Base-by-base conservation (phyloP, 2,329 filamentous ascomycete species). In the Botrytis paeoniae region DNA sequence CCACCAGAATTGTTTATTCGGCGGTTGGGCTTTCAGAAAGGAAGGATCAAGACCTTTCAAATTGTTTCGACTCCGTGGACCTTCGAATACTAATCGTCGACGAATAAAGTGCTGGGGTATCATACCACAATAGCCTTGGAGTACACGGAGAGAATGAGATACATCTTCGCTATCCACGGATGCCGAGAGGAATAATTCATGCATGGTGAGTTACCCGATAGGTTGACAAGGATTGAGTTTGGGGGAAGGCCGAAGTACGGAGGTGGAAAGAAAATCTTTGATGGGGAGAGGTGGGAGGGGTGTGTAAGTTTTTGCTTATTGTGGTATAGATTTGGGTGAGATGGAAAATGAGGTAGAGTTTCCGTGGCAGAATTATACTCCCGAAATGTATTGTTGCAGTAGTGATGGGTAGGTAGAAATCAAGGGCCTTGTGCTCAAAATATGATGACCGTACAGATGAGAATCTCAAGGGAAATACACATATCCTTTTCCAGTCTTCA, bases 181-280 rank as follows among this genome's bases (percentile, higher is more conserved):
- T 16, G 86, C 85, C 6, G 87, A 87, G 73, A 90, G 83, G 77
- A 89, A 90, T 29, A 90, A 81, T 80, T 90, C 88, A 78, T 89
- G 86, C 87, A 89, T 89, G 57, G 29, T 76, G 70, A 39, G 43
- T n/a, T n/a, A 54, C 48, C 48, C 48, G 8, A 6, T 9, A 57
- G 51, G 51, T 39, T 63, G 64, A 48, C 57, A 57, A n/a, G 64
- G 71, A 54, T 62, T 62, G 70, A n/a, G 32, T 37, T 59, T 70
- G 57, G 43, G 64, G 65, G 51, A 57, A 39, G 45, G 65, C 62
- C 51, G 62, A 72, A 57, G 65, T 60, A 45, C 62, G 70, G 51
- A 60, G 70, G 35, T 54, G 37, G 25, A 18, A 37, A 59, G 32
- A 65, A 45, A 32, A 35, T 61, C 25, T 63, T 37, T 48, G 20